A percentile compares a stretch with the other conserved stretches of the same genome.
Evolutionary conservation across 1,139 yeast genomes (phyloP).

Genomic region (Arxiozyma heterogenica): DNA sequence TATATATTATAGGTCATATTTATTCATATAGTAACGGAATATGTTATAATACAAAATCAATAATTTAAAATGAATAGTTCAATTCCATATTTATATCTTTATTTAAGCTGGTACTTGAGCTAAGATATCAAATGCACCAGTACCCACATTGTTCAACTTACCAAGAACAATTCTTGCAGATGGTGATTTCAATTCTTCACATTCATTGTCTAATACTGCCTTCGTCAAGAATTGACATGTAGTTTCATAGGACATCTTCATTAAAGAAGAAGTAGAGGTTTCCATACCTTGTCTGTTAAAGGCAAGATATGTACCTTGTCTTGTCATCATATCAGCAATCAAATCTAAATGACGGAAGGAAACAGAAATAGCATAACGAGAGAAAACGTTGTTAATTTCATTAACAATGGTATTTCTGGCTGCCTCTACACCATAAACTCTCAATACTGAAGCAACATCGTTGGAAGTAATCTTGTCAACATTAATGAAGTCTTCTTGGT

Average conservation of each 20-base stretch:
- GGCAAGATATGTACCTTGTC: slow-evolving; percentile 94
- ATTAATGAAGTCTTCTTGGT: slow-evolving; percentile 82
- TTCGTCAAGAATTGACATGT: slow-evolving; percentile 95
- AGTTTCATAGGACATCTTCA: slow-evolving; percentile 99
- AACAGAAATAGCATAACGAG: slow-evolving; percentile 91
- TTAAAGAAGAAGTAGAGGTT: slow-evolving; percentile 86
- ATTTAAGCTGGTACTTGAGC: slow-evolving; percentile 44
- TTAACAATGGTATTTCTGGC: slow-evolving; percentile 95
- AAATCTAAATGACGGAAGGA: slow-evolving; percentile 90
- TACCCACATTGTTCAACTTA: slow-evolving; percentile 84
- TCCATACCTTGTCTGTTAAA: slow-evolving; percentile 98
- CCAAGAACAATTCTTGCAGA: slow-evolving; percentile 95
- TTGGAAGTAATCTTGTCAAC: slow-evolving; percentile 84
- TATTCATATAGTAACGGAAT: background rate
- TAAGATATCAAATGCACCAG: slow-evolving; percentile 89
- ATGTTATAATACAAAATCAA: background rate
- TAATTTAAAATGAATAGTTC: background rate
- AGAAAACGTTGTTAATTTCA: slow-evolving; percentile 93
- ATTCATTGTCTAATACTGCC: slow-evolving; percentile 88
- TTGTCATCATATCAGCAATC: slow-evolving; percentile 98
- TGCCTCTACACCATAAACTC: slow-evolving; percentile 96
- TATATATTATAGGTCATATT: background rate
- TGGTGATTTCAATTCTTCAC: slow-evolving; percentile 84
- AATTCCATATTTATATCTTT: background rate
- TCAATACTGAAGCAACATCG: slow-evolving; percentile 84